A percentile compares a stretch with the other conserved stretches of the same genome.
Evolutionary conservation across 228 moss, liverwort and hornwort genomes (phyloP).

Genomic region (Sphagnum fallax): DNA sequence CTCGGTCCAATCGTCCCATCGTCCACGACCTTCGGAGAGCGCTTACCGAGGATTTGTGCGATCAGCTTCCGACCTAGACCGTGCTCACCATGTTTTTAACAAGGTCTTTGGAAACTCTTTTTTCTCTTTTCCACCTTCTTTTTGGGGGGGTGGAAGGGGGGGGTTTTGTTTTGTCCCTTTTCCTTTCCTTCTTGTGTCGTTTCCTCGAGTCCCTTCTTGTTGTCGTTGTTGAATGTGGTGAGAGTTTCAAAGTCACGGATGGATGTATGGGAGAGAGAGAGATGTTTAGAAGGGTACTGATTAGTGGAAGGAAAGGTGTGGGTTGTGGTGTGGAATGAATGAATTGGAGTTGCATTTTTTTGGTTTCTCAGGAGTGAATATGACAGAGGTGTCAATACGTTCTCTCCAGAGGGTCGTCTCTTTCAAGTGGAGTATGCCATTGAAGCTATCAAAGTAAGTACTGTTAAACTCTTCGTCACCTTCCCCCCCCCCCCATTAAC

Average conservation of each 20-base stretch:
- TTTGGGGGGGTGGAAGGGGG: neutral
- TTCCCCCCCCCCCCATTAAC: too few species aligned
- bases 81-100: neutral
- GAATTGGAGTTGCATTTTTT: neutral
- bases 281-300: neutral
- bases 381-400: slow-evolving; percentile 59
- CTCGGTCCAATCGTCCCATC: too few species aligned
- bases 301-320: neutral
- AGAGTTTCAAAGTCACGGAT: too few species aligned
- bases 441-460: slow-evolving; percentile 49
- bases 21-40: too few species aligned
- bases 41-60: too few species aligned
- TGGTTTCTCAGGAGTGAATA: slow-evolving; percentile 41
- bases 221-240: too few species aligned
- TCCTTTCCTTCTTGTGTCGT: neutral
- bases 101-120: neutral
- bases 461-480: neutral
- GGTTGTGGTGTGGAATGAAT: too few species aligned
- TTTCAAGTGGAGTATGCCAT: slow-evolving; percentile 65
- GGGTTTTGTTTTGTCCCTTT: neutral
- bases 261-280: neutral
- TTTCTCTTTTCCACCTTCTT: neutral
- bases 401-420: slow-evolving; percentile 53
- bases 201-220: too few species aligned
- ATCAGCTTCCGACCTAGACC: neutral